phyloP scores from a whole-genome alignment of 768 basidiomycete species.

The Cystobasidium tubakii region DNA sequence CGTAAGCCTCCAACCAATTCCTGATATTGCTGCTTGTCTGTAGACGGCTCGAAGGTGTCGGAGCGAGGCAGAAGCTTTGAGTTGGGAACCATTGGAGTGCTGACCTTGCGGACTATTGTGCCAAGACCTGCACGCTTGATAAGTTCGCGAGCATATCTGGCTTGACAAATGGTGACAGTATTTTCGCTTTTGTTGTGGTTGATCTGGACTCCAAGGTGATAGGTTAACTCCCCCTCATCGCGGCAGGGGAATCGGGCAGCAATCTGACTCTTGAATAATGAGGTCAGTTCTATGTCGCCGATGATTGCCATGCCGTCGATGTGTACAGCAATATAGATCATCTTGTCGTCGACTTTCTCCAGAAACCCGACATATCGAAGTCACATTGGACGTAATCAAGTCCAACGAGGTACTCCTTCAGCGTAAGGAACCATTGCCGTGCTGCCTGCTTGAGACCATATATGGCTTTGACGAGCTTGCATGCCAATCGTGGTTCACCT shows the following conservation, averaged over 20 bases:
- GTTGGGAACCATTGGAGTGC: neutral
- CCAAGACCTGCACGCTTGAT: neutral
- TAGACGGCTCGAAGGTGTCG: neutral
- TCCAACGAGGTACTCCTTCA: conserved; percentile 4
- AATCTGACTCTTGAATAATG: neutral
- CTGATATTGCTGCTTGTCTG: conserved; percentile 1
- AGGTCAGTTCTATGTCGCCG: neutral
- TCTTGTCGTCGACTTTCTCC: neutral
- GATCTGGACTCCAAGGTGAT: neutral
- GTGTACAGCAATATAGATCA: neutral
- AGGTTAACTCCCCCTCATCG: conserved; percentile 8
- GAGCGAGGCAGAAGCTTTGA: neutral
- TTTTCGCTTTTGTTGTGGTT: neutral
- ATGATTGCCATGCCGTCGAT: conserved; percentile 29
- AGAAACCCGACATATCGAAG: too few species aligned
- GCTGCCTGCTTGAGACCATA: neutral
- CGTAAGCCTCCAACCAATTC: conserved; percentile 35
- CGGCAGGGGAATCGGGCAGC: neutral
- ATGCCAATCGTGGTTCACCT: too few species aligned
- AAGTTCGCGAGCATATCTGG: neutral
- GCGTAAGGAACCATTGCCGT: conserved; percentile 8
- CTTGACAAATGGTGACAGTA: neutral
- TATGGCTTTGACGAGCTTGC: neutral
- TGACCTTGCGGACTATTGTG: neutral
- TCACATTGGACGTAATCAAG: too few species aligned